These are phyloP conservation scores for Septoria petroselini DNA, from an alignment of 2,329 filamentous ascomycete genomes.

Conservation along the genomic window DNA sequence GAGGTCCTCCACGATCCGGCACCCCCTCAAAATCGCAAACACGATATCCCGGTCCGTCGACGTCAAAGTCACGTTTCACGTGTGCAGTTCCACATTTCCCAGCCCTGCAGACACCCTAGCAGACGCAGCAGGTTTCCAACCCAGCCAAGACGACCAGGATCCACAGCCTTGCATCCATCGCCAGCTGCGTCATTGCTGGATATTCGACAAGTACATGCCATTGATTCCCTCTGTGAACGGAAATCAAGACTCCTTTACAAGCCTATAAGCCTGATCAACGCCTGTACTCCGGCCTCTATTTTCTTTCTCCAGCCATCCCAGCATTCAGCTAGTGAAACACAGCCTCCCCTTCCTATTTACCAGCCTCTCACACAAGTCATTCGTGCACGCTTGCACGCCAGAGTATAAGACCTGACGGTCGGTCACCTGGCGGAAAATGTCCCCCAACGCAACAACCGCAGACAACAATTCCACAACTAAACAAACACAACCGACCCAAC, in stretches of 20 bases:
- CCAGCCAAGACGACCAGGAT: conserved; percentile 8
- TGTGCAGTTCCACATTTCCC: conserved; percentile 4
- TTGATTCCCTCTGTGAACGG: background rate
- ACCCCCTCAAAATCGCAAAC: conserved; percentile 1
- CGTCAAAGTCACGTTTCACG: conserved; percentile 14
- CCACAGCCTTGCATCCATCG: conserved; percentile 1
- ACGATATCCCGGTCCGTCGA: background rate
- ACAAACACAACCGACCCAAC: background rate
- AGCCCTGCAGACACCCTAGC: background rate
- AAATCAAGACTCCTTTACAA: conserved; percentile 1
- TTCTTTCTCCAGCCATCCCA: conserved; percentile 6
- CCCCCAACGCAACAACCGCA: conserved; percentile 1
- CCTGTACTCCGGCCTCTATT: conserved; percentile 6
- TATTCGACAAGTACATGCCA: conserved; percentile 13
- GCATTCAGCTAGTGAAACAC: conserved; percentile 6
- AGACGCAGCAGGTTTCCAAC: conserved; percentile 12
- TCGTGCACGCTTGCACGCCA: background rate
- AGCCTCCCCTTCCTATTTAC: conserved; percentile 3
- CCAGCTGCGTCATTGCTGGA: conserved; percentile 8
- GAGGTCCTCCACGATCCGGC: too few relatives aligned
- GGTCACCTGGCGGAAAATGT: conserved; percentile 2
- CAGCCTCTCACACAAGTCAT: background rate
- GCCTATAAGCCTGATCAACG: conserved; percentile 13
- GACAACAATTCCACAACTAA: background rate
- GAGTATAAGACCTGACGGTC: conserved; percentile 6